Conservation (phyloP, 2,329 filamentous ascomycete species). For the Coniochaeta prunicola region DNA sequence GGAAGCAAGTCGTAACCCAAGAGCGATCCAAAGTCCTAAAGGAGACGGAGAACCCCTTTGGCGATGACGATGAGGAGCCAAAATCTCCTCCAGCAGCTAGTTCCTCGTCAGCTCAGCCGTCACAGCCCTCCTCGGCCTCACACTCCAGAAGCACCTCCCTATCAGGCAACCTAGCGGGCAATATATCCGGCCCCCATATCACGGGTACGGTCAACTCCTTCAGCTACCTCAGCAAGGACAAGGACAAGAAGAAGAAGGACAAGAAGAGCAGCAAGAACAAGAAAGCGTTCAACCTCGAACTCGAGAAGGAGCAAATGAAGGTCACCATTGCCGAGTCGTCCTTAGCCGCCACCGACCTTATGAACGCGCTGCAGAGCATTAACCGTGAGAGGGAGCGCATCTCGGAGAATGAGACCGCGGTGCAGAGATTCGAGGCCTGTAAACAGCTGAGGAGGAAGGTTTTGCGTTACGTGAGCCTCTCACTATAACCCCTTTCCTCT, state of each 20-base stretch:
- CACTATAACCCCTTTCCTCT: not conserved
- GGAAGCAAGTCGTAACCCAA: conserved; percentile 66
- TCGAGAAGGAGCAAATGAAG: conserved; percentile 81
- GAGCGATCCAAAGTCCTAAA: conserved; percentile 76
- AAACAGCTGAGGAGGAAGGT: conserved; percentile 80
- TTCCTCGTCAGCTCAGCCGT: not conserved
- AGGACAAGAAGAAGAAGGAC: conserved; percentile 33
- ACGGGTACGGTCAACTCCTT: conserved; percentile 30
- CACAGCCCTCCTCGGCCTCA: conserved; percentile 19
- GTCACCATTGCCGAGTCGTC: conserved; percentile 83
- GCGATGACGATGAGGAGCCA: conserved; percentile 41
- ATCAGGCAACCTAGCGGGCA: conserved; percentile 11
- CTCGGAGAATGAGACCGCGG: conserved; percentile 71
- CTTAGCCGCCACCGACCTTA: conserved; percentile 83
- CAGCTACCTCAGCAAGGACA: conserved; percentile 38
- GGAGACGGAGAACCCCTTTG: conserved; percentile 71
- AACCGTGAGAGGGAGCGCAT: conserved; percentile 85
- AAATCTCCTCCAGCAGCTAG: conserved; percentile 17
- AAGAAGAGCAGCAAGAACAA: conserved; percentile 48
- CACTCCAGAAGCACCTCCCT: conserved; percentile 12
- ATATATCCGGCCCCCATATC: conserved; percentile 12
- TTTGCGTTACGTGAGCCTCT: conserved; percentile 61
- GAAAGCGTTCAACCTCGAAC: conserved; percentile 73
- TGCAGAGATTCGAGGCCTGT: conserved; percentile 75
- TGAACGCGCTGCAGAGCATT: conserved; percentile 81